phyloP scores from a whole-genome alignment of 495 filamentous ascomycete genomes.

The Aspergillus taichungensis region DNA sequence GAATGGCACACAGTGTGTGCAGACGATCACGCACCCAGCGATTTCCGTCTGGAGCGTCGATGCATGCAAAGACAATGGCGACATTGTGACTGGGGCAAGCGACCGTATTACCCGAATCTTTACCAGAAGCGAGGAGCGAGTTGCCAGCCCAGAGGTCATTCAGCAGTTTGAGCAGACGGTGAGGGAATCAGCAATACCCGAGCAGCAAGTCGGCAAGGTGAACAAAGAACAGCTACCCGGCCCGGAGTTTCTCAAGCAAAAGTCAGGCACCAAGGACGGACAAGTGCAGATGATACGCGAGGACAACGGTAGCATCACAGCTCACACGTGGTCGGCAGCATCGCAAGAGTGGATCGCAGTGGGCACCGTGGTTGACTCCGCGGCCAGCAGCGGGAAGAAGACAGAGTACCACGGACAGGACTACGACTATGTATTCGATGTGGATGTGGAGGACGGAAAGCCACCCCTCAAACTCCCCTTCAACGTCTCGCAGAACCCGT shows the following conservation, averaged over 20 bases:
- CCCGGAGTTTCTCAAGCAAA: slow-evolving; percentile 69
- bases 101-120: slow-evolving; percentile 84
- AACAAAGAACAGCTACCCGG: slow-evolving; percentile 87
- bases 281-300: slow-evolving; percentile 88
- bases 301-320: slow-evolving; percentile 65
- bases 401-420: slow-evolving; percentile 72
- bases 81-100: slow-evolving; percentile 88
- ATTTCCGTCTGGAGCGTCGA: slow-evolving; percentile 94
- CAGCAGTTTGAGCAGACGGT: slow-evolving; percentile 73
- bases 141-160: slow-evolving; percentile 50
- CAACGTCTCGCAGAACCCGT: slow-evolving; percentile 87
- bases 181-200: slow-evolving; percentile 73
- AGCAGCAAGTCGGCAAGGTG: slow-evolving; percentile 68
- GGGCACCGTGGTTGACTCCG: slow-evolving; percentile 86
- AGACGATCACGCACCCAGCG: slow-evolving; percentile 95
- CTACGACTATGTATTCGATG: slow-evolving; percentile 97
- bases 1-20: slow-evolving; percentile 71
- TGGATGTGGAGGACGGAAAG: slow-evolving; percentile 93
- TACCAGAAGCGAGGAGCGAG: slow-evolving; percentile 60
- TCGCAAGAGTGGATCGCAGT: slow-evolving; percentile 71
- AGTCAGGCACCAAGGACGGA: slow-evolving; percentile 83
- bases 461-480: slow-evolving; percentile 90
- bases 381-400: slow-evolving; percentile 69
- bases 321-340: slow-evolving; percentile 68
- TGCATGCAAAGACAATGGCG: slow-evolving; percentile 68